Conservation (phyloP, 2,329 filamentous ascomycete genomes). For the Drechslerella dactyloides region DNA sequence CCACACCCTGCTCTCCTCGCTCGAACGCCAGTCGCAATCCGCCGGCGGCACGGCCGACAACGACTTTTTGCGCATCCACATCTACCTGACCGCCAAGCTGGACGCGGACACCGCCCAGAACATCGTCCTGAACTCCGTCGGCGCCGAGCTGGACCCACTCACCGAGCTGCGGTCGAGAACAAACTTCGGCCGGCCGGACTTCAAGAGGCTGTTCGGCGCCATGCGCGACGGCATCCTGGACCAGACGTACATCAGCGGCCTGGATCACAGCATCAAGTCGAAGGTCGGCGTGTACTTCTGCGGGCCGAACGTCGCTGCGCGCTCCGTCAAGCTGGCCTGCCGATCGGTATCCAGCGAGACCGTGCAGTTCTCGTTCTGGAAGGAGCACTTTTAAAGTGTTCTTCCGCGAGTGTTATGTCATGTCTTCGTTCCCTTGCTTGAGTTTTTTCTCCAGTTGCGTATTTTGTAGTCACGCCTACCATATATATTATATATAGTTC, state of each 20-base stretch:
- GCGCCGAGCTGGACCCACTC: conserved; percentile 82
- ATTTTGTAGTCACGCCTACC: conserved; percentile 39
- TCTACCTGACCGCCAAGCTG: conserved; percentile 91
- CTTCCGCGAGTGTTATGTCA: conserved; percentile 11
- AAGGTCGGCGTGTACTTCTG: conserved; percentile 98
- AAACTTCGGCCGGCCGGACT: conserved; percentile 94
- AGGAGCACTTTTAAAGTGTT: conserved; percentile 70
- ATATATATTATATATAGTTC: neutral
- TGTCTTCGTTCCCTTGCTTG: neutral
- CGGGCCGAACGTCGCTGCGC: conserved; percentile 79
- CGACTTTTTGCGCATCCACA: conserved; percentile 97
- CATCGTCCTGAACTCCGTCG: conserved; percentile 94
- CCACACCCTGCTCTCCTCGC: conserved; percentile 86
- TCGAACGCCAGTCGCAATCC: conserved; percentile 82
- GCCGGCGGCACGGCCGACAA: conserved; percentile 68
- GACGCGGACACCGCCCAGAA: conserved; percentile 93
- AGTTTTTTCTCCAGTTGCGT: conserved; percentile 14
- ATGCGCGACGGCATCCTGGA: conserved; percentile 90
- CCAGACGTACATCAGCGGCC: conserved; percentile 80
- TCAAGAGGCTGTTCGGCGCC: conserved; percentile 75
- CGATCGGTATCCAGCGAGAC: conserved; percentile 74
- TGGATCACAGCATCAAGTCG: conserved; percentile 77
- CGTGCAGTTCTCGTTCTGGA: conserved; percentile 97
- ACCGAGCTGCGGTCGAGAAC: conserved; percentile 89
- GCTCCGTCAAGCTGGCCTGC: conserved; percentile 83